Evolutionary conservation across 495 filamentous ascomycete species (phyloP).

Genomic region (Tuber magnatum): DNA sequence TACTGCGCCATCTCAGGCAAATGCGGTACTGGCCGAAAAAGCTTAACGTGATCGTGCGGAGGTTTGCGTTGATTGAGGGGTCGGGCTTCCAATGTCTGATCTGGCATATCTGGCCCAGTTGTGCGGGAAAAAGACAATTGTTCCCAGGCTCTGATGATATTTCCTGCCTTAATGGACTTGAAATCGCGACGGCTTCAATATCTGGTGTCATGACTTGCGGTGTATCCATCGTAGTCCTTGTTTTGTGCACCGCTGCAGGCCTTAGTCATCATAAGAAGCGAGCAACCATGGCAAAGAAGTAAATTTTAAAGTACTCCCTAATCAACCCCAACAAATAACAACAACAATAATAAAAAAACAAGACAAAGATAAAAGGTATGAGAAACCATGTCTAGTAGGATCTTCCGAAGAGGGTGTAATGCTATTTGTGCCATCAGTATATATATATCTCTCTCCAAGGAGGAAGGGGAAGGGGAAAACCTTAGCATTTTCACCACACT

Average conservation of each 20-base stretch:
- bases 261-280: background rate
- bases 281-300: background rate
- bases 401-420: conserved; percentile 40
- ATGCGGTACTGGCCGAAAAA: background rate
- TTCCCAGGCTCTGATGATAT: background rate
- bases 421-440: conserved; percentile 24
- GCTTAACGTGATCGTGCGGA: background rate
- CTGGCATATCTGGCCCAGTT: background rate
- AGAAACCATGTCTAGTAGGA: conserved; percentile 33
- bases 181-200: background rate
- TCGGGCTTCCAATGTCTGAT: background rate
- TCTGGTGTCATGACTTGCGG: background rate
- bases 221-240: background rate
- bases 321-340: background rate
- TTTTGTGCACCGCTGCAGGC: background rate
- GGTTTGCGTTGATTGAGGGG: background rate
- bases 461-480: conserved; percentile 12
- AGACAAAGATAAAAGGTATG: conserved; percentile 1
- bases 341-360: conserved; percentile 1
- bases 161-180: background rate
- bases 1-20: background rate
- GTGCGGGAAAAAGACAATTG: background rate
- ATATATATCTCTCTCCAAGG: background rate
- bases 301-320: background rate
- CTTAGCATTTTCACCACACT: conserved; percentile 53